Evolutionary conservation across 2,329 filamentous ascomycete genomes (phyloP).

Genomic region (Pseudogymnoascus sp.): DNA sequence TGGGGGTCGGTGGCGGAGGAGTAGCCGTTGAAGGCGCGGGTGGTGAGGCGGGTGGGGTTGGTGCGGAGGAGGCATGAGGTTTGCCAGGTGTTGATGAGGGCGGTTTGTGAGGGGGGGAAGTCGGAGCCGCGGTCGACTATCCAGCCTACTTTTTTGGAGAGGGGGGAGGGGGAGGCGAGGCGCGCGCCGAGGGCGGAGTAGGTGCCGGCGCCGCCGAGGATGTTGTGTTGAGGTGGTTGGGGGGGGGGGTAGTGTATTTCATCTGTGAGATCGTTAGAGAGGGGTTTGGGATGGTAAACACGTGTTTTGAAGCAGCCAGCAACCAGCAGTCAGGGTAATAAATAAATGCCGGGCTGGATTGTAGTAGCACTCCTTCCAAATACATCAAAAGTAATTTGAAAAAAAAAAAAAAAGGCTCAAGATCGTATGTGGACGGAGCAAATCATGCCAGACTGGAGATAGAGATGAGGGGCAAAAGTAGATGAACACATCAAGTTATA

Average conservation of each 20-base stretch:
- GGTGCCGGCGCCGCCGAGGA: constrained; percentile 82
- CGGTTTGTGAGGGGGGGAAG: constrained; percentile 61
- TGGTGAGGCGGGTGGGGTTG: constrained; percentile 63
- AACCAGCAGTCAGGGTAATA: not conserved
- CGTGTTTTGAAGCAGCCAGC: not conserved
- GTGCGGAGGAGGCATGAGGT: constrained; percentile 64
- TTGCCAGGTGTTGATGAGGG: constrained; percentile 62
- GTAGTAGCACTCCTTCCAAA: not conserved
- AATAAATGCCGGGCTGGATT: not conserved
- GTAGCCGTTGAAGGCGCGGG: constrained; percentile 89
- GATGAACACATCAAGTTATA: not conserved
- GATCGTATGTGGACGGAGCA: not conserved
- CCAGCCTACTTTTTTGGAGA: constrained; percentile 70
- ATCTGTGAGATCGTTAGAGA: constrained; percentile 44
- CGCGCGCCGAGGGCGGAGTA: constrained; percentile 84
- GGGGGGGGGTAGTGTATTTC: constrained; percentile 80
- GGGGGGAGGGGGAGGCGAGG: constrained; percentile 63
- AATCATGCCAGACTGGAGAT: not conserved
- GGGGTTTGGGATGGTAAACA: not conserved
- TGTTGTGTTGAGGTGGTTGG: constrained; percentile 57
- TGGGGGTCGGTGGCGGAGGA: constrained; percentile 50
- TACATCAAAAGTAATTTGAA: not conserved
- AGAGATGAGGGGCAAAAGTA: not conserved
- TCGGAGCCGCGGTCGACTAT: constrained; percentile 84
- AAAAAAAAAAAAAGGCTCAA: not conserved